Evolutionary conservation across 2,329 filamentous ascomycete genomes (phyloP).

Genomic region (Colletotrichum sp.): DNA sequence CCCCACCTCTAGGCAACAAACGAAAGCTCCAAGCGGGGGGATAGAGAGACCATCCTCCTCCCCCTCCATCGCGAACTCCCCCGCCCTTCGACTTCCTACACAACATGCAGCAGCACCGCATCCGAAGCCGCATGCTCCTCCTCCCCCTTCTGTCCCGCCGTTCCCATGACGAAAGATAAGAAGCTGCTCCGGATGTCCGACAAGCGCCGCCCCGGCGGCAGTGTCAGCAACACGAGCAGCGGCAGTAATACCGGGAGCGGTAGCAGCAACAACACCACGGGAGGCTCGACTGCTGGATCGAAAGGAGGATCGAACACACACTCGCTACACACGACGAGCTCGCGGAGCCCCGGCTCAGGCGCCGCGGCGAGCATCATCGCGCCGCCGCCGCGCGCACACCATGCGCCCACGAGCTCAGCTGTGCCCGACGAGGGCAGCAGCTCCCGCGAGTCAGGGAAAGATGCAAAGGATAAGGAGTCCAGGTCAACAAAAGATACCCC

Average conservation of each 20-base stretch:
- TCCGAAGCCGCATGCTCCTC: not conserved
- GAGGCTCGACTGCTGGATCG: not conserved
- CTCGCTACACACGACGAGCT: conserved; percentile 31
- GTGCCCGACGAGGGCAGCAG: conserved; percentile 28
- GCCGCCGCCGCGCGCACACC: conserved; percentile 42
- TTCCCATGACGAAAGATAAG: conserved; percentile 25
- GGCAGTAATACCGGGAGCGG: conserved; percentile 30
- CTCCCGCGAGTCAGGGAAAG: conserved; percentile 5
- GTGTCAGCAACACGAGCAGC: conserved; percentile 14
- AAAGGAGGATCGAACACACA: conserved; percentile 24
- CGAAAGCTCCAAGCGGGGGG: not conserved
- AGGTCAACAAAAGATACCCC: conserved; percentile 18
- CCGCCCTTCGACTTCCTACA: not conserved
- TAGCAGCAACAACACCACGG: conserved; percentile 14
- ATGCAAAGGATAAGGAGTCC: conserved; percentile 30
- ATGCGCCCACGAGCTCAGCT: conserved; percentile 38
- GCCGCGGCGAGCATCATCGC: conserved; percentile 38
- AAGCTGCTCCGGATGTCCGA: conserved; percentile 31
- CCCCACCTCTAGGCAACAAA: not conserved
- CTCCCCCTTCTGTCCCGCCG: not conserved
- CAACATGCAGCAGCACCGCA: conserved; percentile 20
- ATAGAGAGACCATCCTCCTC: not conserved
- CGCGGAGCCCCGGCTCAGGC: conserved; percentile 24
- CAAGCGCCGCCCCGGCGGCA: conserved; percentile 44
- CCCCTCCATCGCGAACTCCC: not conserved